These are phyloP conservation scores for Hemisphaericaspora xylanilytica DNA, from an alignment of 1,139 yeast genomes.

Conservation along the genomic window DNA sequence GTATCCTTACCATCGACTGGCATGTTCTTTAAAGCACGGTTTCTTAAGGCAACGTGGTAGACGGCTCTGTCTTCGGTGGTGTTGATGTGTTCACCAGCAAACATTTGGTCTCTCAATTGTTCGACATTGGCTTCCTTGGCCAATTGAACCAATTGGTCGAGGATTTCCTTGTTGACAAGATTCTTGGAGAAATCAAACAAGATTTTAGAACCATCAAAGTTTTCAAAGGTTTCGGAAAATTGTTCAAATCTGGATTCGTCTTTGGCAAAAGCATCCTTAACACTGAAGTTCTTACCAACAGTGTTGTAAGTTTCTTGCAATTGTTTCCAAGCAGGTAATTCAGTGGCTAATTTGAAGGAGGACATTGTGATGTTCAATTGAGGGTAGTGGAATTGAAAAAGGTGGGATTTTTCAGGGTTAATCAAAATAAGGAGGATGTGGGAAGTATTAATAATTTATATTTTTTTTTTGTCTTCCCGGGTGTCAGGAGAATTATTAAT, in stretches of 20 bases:
- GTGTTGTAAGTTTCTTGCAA: slow-evolving; percentile 68
- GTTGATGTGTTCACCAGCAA: slow-evolving; percentile 90
- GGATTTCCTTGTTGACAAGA: slow-evolving; percentile 80
- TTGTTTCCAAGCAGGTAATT: slow-evolving; percentile 81
- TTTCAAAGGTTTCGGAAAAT: slow-evolving; percentile 71
- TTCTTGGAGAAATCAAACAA: slow-evolving; percentile 95
- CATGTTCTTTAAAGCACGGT: slow-evolving; percentile 81
- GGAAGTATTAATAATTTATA: too few relatives aligned
- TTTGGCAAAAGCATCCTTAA: slow-evolving; percentile 70
- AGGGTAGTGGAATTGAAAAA: not conserved
- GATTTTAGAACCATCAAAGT: slow-evolving; percentile 83
- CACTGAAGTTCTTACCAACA: slow-evolving; percentile 65
- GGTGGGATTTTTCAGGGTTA: not conserved
- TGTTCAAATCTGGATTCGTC: slow-evolving; percentile 76
- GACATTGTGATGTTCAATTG: slow-evolving; percentile 24
- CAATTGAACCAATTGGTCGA: slow-evolving; percentile 62
- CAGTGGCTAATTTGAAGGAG: slow-evolving; percentile 62
- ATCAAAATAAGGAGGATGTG: too few relatives aligned
- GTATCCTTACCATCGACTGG: slow-evolving; percentile 86
- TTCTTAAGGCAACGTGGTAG: slow-evolving; percentile 93
- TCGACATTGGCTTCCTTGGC: slow-evolving; percentile 92
- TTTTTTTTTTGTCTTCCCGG: too few relatives aligned
- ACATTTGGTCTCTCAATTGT: slow-evolving; percentile 83
- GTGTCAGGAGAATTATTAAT: too few relatives aligned
- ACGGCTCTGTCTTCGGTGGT: slow-evolving; percentile 96